phyloP scores from a whole-genome alignment of 2,329 filamentous ascomycete genomes.

The Sodiomyces alkalinus region DNA sequence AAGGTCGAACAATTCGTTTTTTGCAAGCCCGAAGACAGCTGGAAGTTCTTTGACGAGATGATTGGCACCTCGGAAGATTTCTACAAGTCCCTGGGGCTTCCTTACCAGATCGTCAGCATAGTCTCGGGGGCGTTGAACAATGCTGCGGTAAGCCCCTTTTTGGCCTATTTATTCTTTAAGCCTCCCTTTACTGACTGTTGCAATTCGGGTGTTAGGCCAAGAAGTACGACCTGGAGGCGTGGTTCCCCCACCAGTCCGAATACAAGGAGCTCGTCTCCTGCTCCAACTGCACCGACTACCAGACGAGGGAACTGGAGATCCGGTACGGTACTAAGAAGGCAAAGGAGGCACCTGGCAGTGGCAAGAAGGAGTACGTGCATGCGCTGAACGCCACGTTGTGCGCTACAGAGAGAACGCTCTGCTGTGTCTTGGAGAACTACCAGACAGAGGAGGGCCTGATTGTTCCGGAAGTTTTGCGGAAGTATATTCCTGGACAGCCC shows the following conservation, averaged over 20 bases:
- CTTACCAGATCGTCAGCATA: slow-evolving; percentile 56
- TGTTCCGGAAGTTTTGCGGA: slow-evolving; percentile 70
- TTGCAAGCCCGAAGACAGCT: slow-evolving; percentile 78
- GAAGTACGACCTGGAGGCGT: slow-evolving; percentile 93
- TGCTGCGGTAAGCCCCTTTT: slow-evolving; percentile 3
- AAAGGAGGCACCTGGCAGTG: slow-evolving; percentile 9
- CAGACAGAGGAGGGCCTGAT: slow-evolving; percentile 77
- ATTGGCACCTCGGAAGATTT: slow-evolving; percentile 84
- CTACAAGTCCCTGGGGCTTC: slow-evolving; percentile 42
- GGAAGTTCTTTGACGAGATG: slow-evolving; percentile 91
- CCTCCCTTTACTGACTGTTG: too few species aligned
- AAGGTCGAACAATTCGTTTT: slow-evolving; percentile 62
- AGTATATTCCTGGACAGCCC: slow-evolving; percentile 79
- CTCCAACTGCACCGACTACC: slow-evolving; percentile 69
- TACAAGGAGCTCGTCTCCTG: slow-evolving; percentile 98
- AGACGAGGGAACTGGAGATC: slow-evolving; percentile 86
- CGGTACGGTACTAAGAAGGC: slow-evolving; percentile 67
- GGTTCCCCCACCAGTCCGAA: slow-evolving; percentile 91
- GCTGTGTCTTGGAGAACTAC: slow-evolving; percentile 93
- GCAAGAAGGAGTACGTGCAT: slow-evolving; percentile 82
- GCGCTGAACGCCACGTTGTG: slow-evolving; percentile 80
- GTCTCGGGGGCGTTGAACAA: slow-evolving; percentile 90
- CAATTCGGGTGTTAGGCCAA: slow-evolving; percentile 41
- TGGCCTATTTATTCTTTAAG: too few species aligned
- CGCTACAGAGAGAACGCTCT: slow-evolving; percentile 82